phyloP scores from a whole-genome alignment of 2,329 filamentous ascomycete species.

The Alternaria arborescens region DNA sequence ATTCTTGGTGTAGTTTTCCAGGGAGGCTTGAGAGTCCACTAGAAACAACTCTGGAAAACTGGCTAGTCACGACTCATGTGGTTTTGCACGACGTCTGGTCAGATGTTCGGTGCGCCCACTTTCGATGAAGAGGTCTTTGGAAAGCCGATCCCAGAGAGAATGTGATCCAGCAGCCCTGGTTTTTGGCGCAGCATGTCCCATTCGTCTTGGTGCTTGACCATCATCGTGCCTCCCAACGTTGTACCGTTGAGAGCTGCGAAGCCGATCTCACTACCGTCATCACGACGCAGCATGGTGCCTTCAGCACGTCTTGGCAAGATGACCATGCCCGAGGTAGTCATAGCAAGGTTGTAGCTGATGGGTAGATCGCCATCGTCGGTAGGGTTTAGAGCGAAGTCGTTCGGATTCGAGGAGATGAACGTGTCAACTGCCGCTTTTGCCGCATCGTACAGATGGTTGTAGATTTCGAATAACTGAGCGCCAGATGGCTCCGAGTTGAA shows the following conservation, averaged over 20 bases:
- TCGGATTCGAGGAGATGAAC: conserved; percentile 53
- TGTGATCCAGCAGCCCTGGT: conserved; percentile 52
- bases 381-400: conserved; percentile 34
- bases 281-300: conserved; percentile 52
- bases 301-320: conserved; percentile 62
- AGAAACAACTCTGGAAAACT: neutral
- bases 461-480: conserved; percentile 43
- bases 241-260: conserved; percentile 65
- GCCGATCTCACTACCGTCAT: conserved; percentile 49
- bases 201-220: conserved; percentile 65
- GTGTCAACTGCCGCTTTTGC: conserved; percentile 49
- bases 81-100: neutral
- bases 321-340: conserved; percentile 63
- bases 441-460: conserved; percentile 45
- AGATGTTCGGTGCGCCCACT: conserved; percentile 8
- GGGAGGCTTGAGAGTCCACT: neutral
- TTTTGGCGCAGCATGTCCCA: conserved; percentile 59
- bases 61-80: neutral
- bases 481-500: conserved; percentile 54
- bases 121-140: conserved; percentile 24
- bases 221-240: conserved; percentile 64
- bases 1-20: neutral
- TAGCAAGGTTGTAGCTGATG: conserved; percentile 67
- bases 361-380: conserved; percentile 51
- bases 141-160: conserved; percentile 54